phyloP scores from a whole-genome alignment of 208 protist species.

The Crithidia brevicula region DNA sequence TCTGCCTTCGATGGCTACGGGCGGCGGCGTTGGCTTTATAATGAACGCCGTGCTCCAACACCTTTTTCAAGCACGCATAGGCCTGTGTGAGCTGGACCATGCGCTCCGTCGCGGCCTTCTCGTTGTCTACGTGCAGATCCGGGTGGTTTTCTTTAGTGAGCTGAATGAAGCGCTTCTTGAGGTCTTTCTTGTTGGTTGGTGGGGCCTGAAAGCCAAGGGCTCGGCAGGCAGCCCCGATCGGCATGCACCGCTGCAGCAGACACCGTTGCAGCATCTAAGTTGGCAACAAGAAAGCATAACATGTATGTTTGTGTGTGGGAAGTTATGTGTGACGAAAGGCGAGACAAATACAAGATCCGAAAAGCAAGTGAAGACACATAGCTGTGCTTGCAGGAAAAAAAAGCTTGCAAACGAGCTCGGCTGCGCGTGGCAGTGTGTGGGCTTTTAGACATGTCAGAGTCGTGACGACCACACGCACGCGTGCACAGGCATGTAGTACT shows the following conservation, averaged over 20 bases:
- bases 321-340: no score
- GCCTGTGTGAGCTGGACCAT: conserved; percentile 78
- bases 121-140: conserved; percentile 50
- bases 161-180: conserved; percentile 74
- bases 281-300: neutral
- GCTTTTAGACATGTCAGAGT: no score
- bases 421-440: no score
- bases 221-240: conserved; percentile 60
- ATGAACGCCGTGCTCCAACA: conserved; percentile 57
- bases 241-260: conserved; percentile 38
- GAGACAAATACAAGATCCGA: conserved; percentile 4
- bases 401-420: no score
- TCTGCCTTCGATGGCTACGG: neutral
- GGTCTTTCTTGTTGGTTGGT: conserved; percentile 52
- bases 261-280: conserved; percentile 41
- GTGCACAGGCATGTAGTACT: no score
- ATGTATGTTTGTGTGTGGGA: neutral
- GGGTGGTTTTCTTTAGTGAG: conserved; percentile 79
- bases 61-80: conserved; percentile 62
- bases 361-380: conserved; percentile 6
- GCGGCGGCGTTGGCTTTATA: conserved; percentile 1
- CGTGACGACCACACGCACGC: no score
- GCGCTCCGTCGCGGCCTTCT: conserved; percentile 38
- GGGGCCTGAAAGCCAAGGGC: conserved; percentile 62
- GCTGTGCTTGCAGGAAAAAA: no score